A percentile compares a stretch with the other conserved stretches of the same genome.
Conservation (phyloP, 2,329 filamentous ascomycete species). For the Cladophialophora immunda region DNA sequence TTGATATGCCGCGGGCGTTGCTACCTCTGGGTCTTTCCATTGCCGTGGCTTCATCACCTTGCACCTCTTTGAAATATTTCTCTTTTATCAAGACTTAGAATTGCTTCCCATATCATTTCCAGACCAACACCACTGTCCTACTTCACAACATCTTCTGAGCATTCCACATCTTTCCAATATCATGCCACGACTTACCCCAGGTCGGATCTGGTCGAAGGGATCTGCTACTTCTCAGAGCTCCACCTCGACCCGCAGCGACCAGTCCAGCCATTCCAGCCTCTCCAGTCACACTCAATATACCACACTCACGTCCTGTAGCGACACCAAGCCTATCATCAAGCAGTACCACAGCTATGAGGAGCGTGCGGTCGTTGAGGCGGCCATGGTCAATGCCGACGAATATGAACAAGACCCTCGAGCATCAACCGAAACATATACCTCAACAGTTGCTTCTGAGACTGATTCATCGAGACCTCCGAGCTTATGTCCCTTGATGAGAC, state of each 20-base stretch:
- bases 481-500: constrained; percentile 30
- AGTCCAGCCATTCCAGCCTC: constrained; percentile 32
- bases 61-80: constrained; percentile 14
- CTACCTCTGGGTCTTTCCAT: constrained; percentile 20
- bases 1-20: constrained; percentile 28
- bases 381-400: constrained; percentile 32
- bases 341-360: constrained; percentile 26
- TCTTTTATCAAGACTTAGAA: constrained; percentile 13
- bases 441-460: constrained; percentile 70
- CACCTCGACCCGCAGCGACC: constrained; percentile 32
- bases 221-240: constrained; percentile 35
- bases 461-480: constrained; percentile 51
- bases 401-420: constrained; percentile 52
- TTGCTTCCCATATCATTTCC: constrained; percentile 16
- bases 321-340: constrained; percentile 32
- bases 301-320: constrained; percentile 38
- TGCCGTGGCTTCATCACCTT: constrained; percentile 15
- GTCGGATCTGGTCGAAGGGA: constrained; percentile 30
- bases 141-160: neutral
- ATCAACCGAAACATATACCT: constrained; percentile 83
- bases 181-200: constrained; percentile 29
- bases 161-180: constrained; percentile 5
- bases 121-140: neutral
- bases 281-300: constrained; percentile 39
- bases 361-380: constrained; percentile 23